These are phyloP conservation scores for Myxozyma neglecta DNA, from an alignment of 805 yeast genomes.

Conservation along the genomic window DNA sequence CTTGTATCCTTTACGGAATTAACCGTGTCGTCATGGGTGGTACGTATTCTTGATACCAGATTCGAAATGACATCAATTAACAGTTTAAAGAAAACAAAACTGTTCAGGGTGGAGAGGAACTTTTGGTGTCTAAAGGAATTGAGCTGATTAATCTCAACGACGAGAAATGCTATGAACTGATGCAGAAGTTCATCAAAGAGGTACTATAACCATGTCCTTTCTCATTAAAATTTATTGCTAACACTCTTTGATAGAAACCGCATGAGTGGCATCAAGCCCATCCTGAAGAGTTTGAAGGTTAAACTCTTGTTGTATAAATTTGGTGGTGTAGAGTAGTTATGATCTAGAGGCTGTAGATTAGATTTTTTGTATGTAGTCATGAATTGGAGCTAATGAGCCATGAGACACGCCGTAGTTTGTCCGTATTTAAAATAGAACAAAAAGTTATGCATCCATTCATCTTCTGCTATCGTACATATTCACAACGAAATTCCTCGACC, in stretches of 20 bases:
- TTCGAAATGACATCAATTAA: not conserved
- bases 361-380: not conserved
- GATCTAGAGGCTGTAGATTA: not conserved
- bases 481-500: not conserved
- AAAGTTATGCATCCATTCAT: too few species aligned
- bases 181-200: constrained; percentile 76
- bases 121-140: constrained; percentile 64
- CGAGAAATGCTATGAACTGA: constrained; percentile 51
- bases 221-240: not conserved
- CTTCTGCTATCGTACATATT: not conserved
- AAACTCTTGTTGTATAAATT: not conserved
- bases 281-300: constrained; percentile 30
- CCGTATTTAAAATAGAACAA: too few species aligned
- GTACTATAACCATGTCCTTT: constrained; percentile 2
- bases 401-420: not conserved
- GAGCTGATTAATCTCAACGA: constrained; percentile 41
- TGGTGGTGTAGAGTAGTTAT: not conserved
- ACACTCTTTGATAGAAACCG: constrained; percentile 14
- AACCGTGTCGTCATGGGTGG: constrained; percentile 79
- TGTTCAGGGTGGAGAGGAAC: constrained; percentile 80
- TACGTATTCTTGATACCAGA: constrained; percentile 3
- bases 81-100: constrained; percentile 64
- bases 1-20: constrained; percentile 83
- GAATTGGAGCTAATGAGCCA: not conserved
- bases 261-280: constrained; percentile 33